phyloP scores from a whole-genome alignment of 2,329 filamentous ascomycete species.

The Helotiales sp. region DNA sequence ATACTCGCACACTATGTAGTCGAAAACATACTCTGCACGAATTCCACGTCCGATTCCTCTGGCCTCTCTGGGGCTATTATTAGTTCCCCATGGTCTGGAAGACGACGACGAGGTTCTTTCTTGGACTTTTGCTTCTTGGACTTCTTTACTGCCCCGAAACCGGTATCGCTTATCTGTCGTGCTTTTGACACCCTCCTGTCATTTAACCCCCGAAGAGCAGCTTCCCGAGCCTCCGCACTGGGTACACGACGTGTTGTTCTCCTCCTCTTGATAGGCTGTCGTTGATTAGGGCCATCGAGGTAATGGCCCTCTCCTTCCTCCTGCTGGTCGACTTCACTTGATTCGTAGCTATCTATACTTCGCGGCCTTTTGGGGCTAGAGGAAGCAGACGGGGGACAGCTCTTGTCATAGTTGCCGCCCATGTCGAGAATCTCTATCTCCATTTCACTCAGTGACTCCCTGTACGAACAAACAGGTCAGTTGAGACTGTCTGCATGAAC shows the following conservation, averaged over 20 bases:
- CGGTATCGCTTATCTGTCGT: not conserved
- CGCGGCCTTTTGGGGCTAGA: conserved; percentile 1
- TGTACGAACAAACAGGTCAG: not conserved
- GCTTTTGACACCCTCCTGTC: conserved; percentile 5
- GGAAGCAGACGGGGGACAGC: not conserved
- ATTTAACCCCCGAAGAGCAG: conserved; percentile 11
- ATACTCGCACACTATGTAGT: not conserved
- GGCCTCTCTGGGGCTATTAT: conserved; percentile 24
- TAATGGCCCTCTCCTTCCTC: not conserved
- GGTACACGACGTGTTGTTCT: conserved; percentile 15
- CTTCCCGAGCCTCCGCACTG: conserved; percentile 9
- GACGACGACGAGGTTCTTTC: conserved; percentile 27
- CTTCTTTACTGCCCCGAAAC: not conserved
- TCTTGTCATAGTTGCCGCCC: not conserved
- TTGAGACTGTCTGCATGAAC: not conserved
- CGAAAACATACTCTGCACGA: conserved; percentile 14
- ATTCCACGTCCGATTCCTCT: conserved; percentile 14
- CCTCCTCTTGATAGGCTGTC: conserved; percentile 13
- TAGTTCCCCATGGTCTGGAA: conserved; percentile 31
- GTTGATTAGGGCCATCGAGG: not conserved
- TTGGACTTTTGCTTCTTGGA: conserved; percentile 13
- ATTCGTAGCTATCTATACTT: not conserved
- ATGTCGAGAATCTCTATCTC: not conserved
- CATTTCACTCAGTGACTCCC: conserved; percentile 3
- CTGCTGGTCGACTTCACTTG: not conserved